Evolutionary conservation across 2,329 filamentous ascomycete genomes (phyloP).

Genomic region (Ophidiomyces ophidiicola): DNA sequence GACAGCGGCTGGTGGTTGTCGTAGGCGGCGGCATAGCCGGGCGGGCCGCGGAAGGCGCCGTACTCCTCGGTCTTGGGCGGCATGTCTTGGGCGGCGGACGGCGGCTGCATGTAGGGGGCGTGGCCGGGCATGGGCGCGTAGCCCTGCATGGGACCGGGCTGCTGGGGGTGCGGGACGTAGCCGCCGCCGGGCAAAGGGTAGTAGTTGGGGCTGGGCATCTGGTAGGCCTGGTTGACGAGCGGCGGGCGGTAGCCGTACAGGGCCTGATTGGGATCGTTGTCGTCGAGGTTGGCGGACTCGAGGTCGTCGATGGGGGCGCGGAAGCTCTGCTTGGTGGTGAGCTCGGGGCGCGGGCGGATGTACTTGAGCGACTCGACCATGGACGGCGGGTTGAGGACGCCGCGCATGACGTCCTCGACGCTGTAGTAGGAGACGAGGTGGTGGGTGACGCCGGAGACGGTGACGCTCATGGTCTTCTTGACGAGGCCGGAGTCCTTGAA

Average conservation of each 20-base stretch:
- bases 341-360: conserved; percentile 45
- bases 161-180: conserved; percentile 26
- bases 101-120: conserved; percentile 26
- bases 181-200: conserved; percentile 25
- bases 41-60: conserved; percentile 22
- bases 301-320: conserved; percentile 52
- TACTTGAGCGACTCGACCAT: conserved; percentile 41
- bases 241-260: conserved; percentile 33
- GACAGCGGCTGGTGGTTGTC: conserved; percentile 26
- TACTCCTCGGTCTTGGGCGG: conserved; percentile 30
- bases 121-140: conserved; percentile 24
- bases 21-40: conserved; percentile 26
- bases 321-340: conserved; percentile 54
- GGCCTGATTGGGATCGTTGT: conserved; percentile 28
- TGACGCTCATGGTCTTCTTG: conserved; percentile 86
- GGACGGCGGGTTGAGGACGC: conserved; percentile 47
- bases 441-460: conserved; percentile 60
- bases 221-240: conserved; percentile 27
- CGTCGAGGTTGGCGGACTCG: conserved; percentile 33
- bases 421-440: conserved; percentile 85
- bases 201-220: conserved; percentile 27
- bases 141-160: conserved; percentile 23
- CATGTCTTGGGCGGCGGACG: conserved; percentile 22
- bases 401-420: conserved; percentile 60
- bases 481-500: conserved; percentile 74